Base-by-base conservation (phyloP, 108 stramenopile species). In the Nitzschia sp. region DNA sequence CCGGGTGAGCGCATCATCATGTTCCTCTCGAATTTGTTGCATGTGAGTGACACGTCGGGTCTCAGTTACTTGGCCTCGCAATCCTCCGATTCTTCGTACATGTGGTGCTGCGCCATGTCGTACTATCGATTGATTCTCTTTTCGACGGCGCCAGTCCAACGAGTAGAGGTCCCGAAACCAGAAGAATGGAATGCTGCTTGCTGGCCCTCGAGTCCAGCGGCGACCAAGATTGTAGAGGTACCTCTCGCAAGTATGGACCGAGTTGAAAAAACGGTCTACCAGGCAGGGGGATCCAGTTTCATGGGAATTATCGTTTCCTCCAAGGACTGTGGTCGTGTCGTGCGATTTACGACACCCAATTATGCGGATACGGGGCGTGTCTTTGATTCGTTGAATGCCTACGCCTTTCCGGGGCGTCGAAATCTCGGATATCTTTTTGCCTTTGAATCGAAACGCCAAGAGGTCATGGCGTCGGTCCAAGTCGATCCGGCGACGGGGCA, bases 381-480 rank as follows among this genome's bases (percentile, higher is more conserved):
- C 1, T 80, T 87, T 38, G 85, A 93, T 32, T 71, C 87, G 0
- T 68, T 95, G 67, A 76, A 88, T 52, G 86, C 91, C 29, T 95
- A 93, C 67, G 94, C 94, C 22, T 95, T 95, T 64, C 94, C 94
- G 2, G 94, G 94, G 21, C 63, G 94, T 47, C 81, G 80, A 19
- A 88, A 91, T 65, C 64, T 92, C 68, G 94, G 91, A 1, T 95
- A 91, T 80, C 75, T 95, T 5, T 95, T 95, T 73, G 91, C 94
- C 19, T 95, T 95, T 77, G 94, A 95, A 73, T 85, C 84, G 46
- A 84, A 85, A 54, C 78, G 89, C 28, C 73, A 72, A 28, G 83
- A 80, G 53, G 90, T 94, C 38, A 83, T 90, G 86, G 53, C 70
- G 13, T 48, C 60, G 63, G 58, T 68, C 47, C 67, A 60, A 66